A percentile compares a stretch with the other conserved stretches of the same genome.
These are phyloP conservation scores for Termitomyces titanicus DNA, from an alignment of 768 basidiomycete genomes.

Conservation along the genomic window DNA sequence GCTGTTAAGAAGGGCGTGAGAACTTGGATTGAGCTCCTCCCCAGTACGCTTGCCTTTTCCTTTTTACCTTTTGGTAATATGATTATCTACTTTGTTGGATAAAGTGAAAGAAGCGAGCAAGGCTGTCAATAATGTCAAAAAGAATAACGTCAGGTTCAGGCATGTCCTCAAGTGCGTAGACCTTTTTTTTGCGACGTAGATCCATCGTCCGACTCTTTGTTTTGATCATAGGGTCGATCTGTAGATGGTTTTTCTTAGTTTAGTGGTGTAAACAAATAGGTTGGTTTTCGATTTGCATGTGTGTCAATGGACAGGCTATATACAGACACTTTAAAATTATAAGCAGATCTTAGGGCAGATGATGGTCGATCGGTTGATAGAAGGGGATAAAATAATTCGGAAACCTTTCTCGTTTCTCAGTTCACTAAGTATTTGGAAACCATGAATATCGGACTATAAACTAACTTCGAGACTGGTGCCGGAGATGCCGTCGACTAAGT, in stretches of 20 bases:
- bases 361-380: too few relatives aligned
- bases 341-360: too few relatives aligned
- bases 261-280: too few relatives aligned
- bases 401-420: too few relatives aligned
- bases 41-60: slow-evolving; percentile 24
- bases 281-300: too few relatives aligned
- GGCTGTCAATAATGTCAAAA: slow-evolving; percentile 45
- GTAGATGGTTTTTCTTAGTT: not conserved
- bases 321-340: too few relatives aligned
- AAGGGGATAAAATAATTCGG: too few relatives aligned
- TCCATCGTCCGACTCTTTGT: not conserved
- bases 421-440: too few relatives aligned
- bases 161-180: slow-evolving; percentile 37
- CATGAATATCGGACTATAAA: too few relatives aligned
- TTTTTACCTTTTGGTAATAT: not conserved
- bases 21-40: slow-evolving; percentile 42
- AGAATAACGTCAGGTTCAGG: slow-evolving; percentile 50
- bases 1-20: slow-evolving; percentile 51
- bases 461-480: too few relatives aligned
- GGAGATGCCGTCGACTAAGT: too few relatives aligned
- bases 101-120: slow-evolving; percentile 42
- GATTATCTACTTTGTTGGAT: not conserved
- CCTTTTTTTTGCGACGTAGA: not conserved
- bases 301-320: too few relatives aligned
- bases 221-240: not conserved